These are phyloP conservation scores for Pyrenophora tritici-repentis DNA, from an alignment of 2,329 filamentous ascomycete species.

Conservation along the genomic window DNA sequence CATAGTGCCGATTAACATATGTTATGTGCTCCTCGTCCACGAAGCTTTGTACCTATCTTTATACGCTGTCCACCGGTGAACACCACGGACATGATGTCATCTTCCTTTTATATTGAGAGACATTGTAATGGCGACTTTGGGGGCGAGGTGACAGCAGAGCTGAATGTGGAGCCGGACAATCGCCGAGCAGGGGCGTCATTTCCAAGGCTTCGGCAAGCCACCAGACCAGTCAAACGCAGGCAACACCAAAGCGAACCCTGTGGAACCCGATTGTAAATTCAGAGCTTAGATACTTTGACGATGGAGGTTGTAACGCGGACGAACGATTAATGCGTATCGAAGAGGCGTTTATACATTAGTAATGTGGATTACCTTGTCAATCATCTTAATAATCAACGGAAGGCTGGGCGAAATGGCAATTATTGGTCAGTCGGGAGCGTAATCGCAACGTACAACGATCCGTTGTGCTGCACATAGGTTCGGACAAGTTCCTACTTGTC, in stretches of 20 bases:
- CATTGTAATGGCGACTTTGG: slow-evolving; percentile 5
- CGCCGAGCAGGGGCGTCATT: slow-evolving; percentile 3
- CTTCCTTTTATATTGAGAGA: background rate
- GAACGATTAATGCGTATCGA: slow-evolving; percentile 9
- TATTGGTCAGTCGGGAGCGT: background rate
- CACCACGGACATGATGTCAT: slow-evolving; percentile 13
- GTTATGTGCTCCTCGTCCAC: background rate
- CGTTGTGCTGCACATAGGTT: no score
- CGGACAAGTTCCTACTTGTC: no score
- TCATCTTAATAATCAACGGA: slow-evolving; percentile 16
- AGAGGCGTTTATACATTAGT: slow-evolving; percentile 13
- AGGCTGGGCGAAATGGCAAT: background rate
- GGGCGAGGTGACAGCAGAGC: slow-evolving; percentile 7
- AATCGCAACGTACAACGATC: background rate
- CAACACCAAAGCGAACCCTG: slow-evolving; percentile 6
- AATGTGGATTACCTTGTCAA: slow-evolving; percentile 7
- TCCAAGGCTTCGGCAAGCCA: slow-evolving; percentile 12
- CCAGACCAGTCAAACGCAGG: background rate
- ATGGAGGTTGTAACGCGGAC: slow-evolving; percentile 8
- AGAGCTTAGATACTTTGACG: slow-evolving; percentile 2
- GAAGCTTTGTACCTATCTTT: background rate
- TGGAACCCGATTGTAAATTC: background rate
- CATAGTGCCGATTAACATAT: slow-evolving; percentile 18
- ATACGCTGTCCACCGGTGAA: background rate
- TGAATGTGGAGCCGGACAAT: slow-evolving; percentile 10